Conservation (phyloP, 345 rosid genomes). For the Laguncularia racemosa region DNA sequence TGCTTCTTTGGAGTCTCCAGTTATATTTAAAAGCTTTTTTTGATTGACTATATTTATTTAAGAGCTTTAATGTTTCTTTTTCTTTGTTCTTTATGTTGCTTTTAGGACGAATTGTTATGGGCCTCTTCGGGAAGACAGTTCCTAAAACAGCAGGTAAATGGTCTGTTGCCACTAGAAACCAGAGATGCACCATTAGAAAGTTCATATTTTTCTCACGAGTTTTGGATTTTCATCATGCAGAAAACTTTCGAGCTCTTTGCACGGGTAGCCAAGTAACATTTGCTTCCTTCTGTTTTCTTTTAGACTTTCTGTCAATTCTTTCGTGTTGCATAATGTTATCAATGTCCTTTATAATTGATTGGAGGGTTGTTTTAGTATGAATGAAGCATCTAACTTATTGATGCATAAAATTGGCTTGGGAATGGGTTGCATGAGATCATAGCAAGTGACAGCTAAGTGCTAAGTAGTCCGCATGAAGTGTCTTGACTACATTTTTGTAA, state of each 20-base stretch:
- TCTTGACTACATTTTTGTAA: too few relatives aligned
- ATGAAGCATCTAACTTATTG: too few relatives aligned
- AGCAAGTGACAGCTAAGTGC: too few relatives aligned
- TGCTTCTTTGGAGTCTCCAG: neutral
- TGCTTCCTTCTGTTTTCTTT: conserved; percentile 16
- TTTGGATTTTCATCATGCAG: conserved; percentile 36
- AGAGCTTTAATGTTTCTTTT: too few relatives aligned
- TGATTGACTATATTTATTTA: too few relatives aligned
- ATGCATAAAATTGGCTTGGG: too few relatives aligned
- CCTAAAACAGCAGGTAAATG: conserved; percentile 80
- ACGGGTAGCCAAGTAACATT: conserved; percentile 76
- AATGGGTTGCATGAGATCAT: too few relatives aligned
- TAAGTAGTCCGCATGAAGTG: too few relatives aligned
- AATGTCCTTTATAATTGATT: neutral
- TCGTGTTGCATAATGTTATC: neutral
- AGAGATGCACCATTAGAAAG: neutral
- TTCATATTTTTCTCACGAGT: conserved; percentile 4
- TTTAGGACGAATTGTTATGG: conserved; percentile 78
- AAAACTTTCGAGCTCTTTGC: conserved; percentile 95
- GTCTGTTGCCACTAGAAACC: neutral
- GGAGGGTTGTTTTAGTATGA: too few relatives aligned
- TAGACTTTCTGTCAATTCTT: neutral
- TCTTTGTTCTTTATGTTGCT: conserved; percentile 2
- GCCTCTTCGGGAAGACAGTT: conserved; percentile 83
- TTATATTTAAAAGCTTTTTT: too few relatives aligned